Evolutionary conservation across 1,284 basidiomycete genomes (phyloP).

Genomic region (Cutaneotrichosporon sp.): DNA sequence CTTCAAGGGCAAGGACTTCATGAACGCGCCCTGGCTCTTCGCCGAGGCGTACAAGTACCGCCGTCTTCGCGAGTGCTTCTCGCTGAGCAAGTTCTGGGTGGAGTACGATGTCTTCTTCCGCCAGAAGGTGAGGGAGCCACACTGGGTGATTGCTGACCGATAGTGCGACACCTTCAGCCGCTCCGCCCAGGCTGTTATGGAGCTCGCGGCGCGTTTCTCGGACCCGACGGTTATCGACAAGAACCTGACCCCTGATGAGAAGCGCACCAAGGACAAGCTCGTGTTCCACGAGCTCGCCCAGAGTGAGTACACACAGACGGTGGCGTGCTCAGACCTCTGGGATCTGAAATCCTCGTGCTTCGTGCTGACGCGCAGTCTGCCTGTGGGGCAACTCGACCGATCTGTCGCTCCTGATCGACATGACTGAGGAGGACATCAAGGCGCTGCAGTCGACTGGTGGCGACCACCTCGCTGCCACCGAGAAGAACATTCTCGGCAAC

Average conservation of each 20-base stretch:
- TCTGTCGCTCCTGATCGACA: slow-evolving; percentile 92
- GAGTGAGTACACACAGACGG: slow-evolving; percentile 52
- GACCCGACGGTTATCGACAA: slow-evolving; percentile 61
- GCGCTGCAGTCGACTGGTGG: slow-evolving; percentile 95
- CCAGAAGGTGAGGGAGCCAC: slow-evolving; percentile 60
- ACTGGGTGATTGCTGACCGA: background rate
- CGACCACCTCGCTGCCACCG: slow-evolving; percentile 90
- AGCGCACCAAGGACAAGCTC: slow-evolving; percentile 74
- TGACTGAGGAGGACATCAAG: slow-evolving; percentile 99
- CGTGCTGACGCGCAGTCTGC: slow-evolving; percentile 64
- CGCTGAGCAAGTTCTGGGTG: slow-evolving; percentile 86
- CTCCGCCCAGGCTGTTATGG: slow-evolving; percentile 85
- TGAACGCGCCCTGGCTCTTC: slow-evolving; percentile 92
- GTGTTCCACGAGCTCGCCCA: slow-evolving; percentile 96
- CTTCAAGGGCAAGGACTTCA: slow-evolving; percentile 95
- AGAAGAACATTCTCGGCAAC: slow-evolving; percentile 71
- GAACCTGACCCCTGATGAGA: slow-evolving; percentile 55
- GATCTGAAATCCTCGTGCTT: slow-evolving; percentile 13
- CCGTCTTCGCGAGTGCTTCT: slow-evolving; percentile 93
- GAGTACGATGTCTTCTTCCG: slow-evolving; percentile 81
- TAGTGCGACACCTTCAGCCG: slow-evolving; percentile 92
- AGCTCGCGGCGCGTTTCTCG: slow-evolving; percentile 89
- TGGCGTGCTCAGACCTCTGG: background rate
- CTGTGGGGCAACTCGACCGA: slow-evolving; percentile 98
- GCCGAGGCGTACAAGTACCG: slow-evolving; percentile 99